phyloP scores from a whole-genome alignment of 192 early-diverging fungal species.

The Spizellomyces sp. region DNA sequence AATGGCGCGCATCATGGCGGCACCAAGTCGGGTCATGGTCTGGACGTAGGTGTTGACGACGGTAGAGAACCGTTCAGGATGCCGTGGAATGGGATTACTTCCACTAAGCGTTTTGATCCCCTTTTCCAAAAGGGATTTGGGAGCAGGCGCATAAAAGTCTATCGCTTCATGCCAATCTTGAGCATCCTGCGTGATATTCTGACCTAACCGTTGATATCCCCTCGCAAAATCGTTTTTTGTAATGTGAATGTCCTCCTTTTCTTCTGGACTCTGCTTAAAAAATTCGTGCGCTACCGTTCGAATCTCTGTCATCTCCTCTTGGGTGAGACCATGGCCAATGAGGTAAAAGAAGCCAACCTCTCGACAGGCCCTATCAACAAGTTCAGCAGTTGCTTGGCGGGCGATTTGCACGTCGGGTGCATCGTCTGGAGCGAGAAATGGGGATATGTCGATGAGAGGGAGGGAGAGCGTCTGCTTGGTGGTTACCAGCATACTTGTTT shows the following conservation, averaged over 20 bases:
- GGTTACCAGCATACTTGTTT: slow-evolving; percentile 1
- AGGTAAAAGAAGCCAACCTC: slow-evolving; percentile 53
- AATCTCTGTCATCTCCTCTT: slow-evolving; percentile 35
- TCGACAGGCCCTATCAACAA: slow-evolving; percentile 41
- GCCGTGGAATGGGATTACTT: slow-evolving; percentile 40
- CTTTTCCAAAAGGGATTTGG: background rate
- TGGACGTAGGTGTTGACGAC: slow-evolving; percentile 43
- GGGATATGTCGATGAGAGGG: slow-evolving; percentile 32
- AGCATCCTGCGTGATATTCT: slow-evolving; percentile 54
- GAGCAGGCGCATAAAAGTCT: slow-evolving; percentile 51
- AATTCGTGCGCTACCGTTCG: slow-evolving; percentile 43
- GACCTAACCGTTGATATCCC: slow-evolving; percentile 53
- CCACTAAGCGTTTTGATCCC: slow-evolving; percentile 40
- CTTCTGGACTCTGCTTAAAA: slow-evolving; percentile 29
- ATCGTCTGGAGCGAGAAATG: slow-evolving; percentile 17
- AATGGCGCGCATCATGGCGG: slow-evolving; percentile 48
- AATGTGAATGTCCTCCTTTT: slow-evolving; percentile 44
- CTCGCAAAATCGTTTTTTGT: slow-evolving; percentile 48
- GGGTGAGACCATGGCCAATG: slow-evolving; percentile 40
- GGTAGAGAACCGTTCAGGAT: slow-evolving; percentile 30
- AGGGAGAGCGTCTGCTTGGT: slow-evolving; percentile 3
- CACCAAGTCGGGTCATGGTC: slow-evolving; percentile 39
- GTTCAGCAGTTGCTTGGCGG: slow-evolving; percentile 22
- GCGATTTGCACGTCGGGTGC: slow-evolving; percentile 7
- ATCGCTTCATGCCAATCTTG: slow-evolving; percentile 53